These are phyloP conservation scores for Ceratobasidium sp. DNA, from an alignment of 1,284 basidiomycete genomes.

Conservation along the genomic window DNA sequence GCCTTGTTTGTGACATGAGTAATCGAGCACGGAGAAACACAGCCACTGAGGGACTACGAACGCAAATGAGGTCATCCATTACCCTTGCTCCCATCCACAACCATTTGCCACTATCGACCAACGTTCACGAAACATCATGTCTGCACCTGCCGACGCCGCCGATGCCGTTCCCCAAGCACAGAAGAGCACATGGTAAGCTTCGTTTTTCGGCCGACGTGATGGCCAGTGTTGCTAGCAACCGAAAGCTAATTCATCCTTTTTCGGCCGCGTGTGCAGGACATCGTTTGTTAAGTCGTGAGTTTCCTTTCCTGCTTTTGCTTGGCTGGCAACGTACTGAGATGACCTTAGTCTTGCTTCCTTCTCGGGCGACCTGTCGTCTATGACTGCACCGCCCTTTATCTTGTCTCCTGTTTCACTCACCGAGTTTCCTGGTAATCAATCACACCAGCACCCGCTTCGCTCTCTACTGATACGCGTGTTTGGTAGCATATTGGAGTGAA, in stretches of 20 bases:
- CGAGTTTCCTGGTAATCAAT: constrained; percentile 80
- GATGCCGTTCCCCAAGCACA: constrained; percentile 74
- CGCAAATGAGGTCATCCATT: constrained; percentile 26
- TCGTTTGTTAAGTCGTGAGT: constrained; percentile 82
- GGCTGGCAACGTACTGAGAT: constrained; percentile 15
- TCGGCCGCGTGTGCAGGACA: constrained; percentile 46
- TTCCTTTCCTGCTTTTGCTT: constrained; percentile 10
- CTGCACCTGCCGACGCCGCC: constrained; percentile 35
- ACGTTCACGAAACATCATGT: constrained; percentile 14
- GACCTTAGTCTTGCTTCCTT: constrained; percentile 73
- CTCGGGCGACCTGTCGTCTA: constrained; percentile 89
- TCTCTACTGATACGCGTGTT: not conserved
- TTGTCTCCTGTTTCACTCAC: constrained; percentile 84
- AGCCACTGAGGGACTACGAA: not conserved
- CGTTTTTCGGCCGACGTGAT: constrained; percentile 4
- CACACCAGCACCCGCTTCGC: not conserved
- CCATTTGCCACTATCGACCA: no score
- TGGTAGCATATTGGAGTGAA: constrained; percentile 88
- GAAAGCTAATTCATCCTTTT: not conserved
- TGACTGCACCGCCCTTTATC: constrained; percentile 89
- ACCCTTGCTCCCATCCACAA: constrained; percentile 34
- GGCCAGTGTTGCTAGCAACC: no score
- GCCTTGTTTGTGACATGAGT: no score
- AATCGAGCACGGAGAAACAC: constrained; percentile 10
- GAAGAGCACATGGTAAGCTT: constrained; percentile 66